Base-by-base conservation (phyloP, 1,139 yeast genomes). In the Barnettozyma hawaiiensis region DNA sequence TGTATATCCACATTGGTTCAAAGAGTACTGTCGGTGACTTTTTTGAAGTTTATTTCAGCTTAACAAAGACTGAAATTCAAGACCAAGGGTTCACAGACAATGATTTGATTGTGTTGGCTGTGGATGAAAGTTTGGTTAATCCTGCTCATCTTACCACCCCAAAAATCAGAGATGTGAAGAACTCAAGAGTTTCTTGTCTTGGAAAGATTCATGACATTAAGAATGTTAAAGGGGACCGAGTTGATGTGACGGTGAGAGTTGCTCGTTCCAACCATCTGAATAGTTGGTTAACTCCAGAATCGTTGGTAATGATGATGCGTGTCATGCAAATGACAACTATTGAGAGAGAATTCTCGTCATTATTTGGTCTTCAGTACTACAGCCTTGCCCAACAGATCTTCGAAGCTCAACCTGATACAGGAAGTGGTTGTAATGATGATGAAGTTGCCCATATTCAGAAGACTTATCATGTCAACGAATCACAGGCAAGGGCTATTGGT, bases 331-430 rank as follows among this genome's bases (percentile, higher is more conserved):
- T 92, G 89, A 75, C 85, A 0, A 90, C 99, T 0, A 76, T 89
- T 16, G 98, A 94, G 62, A 81, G 99, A 67, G 99, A 94, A 60
- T 94, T 71, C 54, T 74, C 92, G 0, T 85, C 98, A 0, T 66
- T 94, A 52, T 76, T 73, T 58, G 97, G 95, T 1, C 68, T 94
- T 41, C 81, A 76, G 44, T 89, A 81, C 58, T 92, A 89, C 58
- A 95, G 87, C 54, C 66, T 94, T 36, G 69, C 76, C 20, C 69
- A 75, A 11, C 71, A 76, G 26, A 85, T 94, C 33, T 61, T 89
- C 16, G 60, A 66, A 29, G 97, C 95, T 0, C 62, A 65, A 34
- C 87, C 96, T 0, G 67, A 76, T 5, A 54, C 55, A 6, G 71
- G 78, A 0, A 55, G 59, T 2, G 57, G 58, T 1, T 60, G 73